phyloP scores from a whole-genome alignment of 2,329 filamentous ascomycete genomes.

The Reticulascus tulasneorum region DNA sequence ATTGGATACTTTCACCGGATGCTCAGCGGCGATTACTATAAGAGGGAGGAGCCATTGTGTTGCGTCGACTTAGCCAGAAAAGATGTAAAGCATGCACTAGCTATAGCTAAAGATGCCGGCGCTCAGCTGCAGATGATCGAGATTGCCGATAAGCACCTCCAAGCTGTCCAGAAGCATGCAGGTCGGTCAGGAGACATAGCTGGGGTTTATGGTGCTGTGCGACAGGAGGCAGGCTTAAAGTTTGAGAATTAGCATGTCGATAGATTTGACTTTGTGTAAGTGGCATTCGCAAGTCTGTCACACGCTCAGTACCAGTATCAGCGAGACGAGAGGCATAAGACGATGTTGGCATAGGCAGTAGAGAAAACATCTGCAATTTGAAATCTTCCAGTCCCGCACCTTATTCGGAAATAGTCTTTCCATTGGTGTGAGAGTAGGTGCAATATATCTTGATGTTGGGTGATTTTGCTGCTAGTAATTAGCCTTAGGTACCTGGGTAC shows the following conservation, averaged over 20 bases:
- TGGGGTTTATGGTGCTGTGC: constrained; percentile 75
- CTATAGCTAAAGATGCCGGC: constrained; percentile 60
- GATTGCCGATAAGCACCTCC: constrained; percentile 65
- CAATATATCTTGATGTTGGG: no score
- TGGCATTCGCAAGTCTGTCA: neutral
- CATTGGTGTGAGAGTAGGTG: no score
- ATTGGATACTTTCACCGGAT: constrained; percentile 72
- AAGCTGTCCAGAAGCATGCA: constrained; percentile 61
- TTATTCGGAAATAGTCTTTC: no score
- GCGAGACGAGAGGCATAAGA: no score
- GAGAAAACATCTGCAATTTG: no score
- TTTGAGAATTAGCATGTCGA: constrained; percentile 74
- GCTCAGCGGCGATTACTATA: constrained; percentile 71
- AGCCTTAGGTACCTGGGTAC: no score
- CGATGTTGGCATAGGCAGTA: no score
- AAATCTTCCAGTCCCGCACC: no score
- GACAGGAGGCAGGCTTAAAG: constrained; percentile 68
- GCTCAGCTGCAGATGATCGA: constrained; percentile 61
- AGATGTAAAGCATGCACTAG: constrained; percentile 71
- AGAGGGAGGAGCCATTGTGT: constrained; percentile 75
- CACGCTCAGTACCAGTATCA: no score
- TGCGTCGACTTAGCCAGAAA: constrained; percentile 78
- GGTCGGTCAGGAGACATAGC: constrained; percentile 75
- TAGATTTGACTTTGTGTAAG: no score
- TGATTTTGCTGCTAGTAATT: no score